Evolutionary conservation across 164 flowering plant species (phyloP), one percentile per base, ranked within the genome.

Genomic region (Chimonanthus praecox): DNA sequence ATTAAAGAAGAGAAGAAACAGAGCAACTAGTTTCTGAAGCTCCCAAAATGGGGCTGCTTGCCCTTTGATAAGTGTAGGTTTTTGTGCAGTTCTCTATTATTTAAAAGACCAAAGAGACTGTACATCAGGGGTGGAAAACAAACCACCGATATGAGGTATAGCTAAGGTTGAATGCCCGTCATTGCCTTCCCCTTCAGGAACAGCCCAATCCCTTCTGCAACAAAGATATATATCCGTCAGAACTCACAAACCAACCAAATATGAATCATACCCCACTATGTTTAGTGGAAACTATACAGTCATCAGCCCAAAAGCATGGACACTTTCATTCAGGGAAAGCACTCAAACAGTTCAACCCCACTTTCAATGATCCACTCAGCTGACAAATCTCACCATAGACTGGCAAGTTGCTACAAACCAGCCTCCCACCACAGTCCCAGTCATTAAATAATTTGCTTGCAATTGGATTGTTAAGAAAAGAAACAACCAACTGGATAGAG

Each of bases 61-160:
- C 75, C 83, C 75, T 78, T 74, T 43, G 73, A 75, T 71, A 75
- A 48, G 78, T 50, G 80, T 66, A 78, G 71, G 65, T 74, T 54
- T 73, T 67, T 62, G 48, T 63, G 70, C 71, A 72, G 61, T 68
- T 49, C 72, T 67, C 77, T 78, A 69, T 84, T 80, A 90, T 66
- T 87, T 87, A 85, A 78, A 88, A 77, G 86, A 89, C 98, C 98
- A 92, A 81, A 88, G 85, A 67, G 96, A 87, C 85, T 91, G 90
- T 85, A 86, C 93, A 88, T 91, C 90, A 44, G 68, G 76, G 68
- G 82, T 72, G 70, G 91, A 85, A 84, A 84, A 88, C 63, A 84
- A 76, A 62, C 93, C 88, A 72, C 92, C 91, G 67, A 80, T 62
- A 68, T 71, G 88, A 49, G 90, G 84, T 80, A 79, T 86, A 11